phyloP scores from a whole-genome alignment of 2,329 filamentous ascomycete genomes.

The Hyphodiscus sp. region DNA sequence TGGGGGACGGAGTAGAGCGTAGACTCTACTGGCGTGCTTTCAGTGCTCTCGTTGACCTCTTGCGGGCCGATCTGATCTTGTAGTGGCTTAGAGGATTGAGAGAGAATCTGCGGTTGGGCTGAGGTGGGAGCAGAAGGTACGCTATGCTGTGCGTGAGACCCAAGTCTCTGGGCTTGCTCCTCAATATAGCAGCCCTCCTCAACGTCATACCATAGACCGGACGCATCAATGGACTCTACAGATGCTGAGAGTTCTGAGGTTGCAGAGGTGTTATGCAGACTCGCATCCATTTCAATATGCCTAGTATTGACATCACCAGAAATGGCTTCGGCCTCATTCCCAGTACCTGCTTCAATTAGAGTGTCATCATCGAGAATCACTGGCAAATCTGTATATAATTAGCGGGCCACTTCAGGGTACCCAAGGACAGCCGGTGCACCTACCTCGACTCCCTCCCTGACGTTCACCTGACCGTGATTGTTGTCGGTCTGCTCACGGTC shows the following conservation, averaged over 20 bases:
- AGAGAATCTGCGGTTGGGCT: not conserved
- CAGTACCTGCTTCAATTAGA: no score
- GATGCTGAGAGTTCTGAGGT: slow-evolving; percentile 12
- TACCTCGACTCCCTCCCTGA: not conserved
- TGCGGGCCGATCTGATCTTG: slow-evolving; percentile 10
- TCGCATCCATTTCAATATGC: slow-evolving; percentile 11
- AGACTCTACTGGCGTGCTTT: slow-evolving; percentile 11
- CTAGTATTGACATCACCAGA: slow-evolving; percentile 11
- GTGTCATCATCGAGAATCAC: slow-evolving; percentile 11
- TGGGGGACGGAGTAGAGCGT: slow-evolving; percentile 10
- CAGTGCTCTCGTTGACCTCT: slow-evolving; percentile 12
- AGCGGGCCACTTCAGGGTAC: not conserved
- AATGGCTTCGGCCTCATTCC: slow-evolving; percentile 1
- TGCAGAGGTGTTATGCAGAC: slow-evolving; percentile 5
- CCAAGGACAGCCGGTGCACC: not conserved
- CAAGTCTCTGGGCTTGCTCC: slow-evolving; percentile 6
- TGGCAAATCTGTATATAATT: slow-evolving; percentile 8
- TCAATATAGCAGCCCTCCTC: no score
- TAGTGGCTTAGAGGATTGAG: not conserved
- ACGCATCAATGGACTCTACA: slow-evolving; percentile 13
- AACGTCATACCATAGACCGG: slow-evolving; percentile 10
- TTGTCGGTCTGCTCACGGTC: slow-evolving; percentile 6
- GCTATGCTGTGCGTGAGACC: slow-evolving; percentile 10
- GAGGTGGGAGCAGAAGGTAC: slow-evolving; percentile 14
- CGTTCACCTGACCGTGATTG: not conserved